Evolutionary conservation across 306 rosid genomes (phyloP).

Genomic region (Glycine tomentella): DNA sequence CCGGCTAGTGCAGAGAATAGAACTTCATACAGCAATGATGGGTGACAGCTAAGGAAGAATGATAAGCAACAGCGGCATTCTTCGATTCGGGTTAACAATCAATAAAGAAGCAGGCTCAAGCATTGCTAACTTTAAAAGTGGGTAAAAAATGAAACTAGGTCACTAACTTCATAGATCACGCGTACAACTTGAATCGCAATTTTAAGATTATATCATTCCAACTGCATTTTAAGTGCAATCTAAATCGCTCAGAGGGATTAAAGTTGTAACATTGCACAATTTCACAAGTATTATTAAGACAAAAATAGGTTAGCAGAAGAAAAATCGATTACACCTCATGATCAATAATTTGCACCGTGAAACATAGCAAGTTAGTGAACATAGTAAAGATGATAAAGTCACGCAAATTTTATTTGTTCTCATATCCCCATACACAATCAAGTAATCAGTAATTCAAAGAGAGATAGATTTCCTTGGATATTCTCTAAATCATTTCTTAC

Average conservation of each 20-base stretch:
- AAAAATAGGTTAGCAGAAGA: too few species aligned
- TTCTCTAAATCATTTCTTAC: conserved; percentile 57
- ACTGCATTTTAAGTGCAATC: background rate
- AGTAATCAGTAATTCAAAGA: background rate
- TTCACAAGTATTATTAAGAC: too few species aligned
- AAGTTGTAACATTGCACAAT: background rate
- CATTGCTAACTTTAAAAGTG: background rate
- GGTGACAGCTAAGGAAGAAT: background rate
- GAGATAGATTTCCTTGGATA: background rate
- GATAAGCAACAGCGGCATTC: background rate
- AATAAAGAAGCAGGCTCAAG: background rate
- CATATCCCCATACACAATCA: background rate
- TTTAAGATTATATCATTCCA: background rate
- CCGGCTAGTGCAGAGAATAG: background rate
- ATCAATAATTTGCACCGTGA: background rate
- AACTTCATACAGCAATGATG: background rate
- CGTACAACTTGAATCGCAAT: background rate
- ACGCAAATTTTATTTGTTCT: too few species aligned
- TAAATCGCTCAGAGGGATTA: background rate
- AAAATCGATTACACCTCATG: background rate
- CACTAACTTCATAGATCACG: background rate
- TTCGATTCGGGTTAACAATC: background rate
- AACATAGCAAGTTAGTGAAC: background rate
- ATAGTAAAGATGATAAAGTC: background rate
- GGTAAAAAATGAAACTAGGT: background rate